Percentiles rank a stretch among this genome's conserved stretches.
Conservation (phyloP, 805 yeast genomes). For the Teunomyces barrocoloradensis region DNA sequence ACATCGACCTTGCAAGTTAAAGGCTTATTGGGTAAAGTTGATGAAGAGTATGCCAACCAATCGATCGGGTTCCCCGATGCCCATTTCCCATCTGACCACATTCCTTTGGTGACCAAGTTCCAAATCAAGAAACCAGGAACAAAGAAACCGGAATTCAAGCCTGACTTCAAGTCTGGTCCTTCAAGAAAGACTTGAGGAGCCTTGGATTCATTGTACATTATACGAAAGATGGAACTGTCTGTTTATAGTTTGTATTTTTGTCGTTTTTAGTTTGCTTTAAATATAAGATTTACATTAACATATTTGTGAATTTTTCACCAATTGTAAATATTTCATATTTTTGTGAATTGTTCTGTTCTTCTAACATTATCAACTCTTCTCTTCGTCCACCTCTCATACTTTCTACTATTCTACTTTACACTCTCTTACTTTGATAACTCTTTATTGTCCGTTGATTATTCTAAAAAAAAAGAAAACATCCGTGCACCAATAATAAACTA, state of each 20-base stretch:
- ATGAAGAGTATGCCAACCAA: constrained; percentile 68
- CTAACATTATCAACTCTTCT: no score
- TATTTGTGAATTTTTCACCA: no score
- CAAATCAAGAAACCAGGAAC: constrained; percentile 55
- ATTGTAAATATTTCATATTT: no score
- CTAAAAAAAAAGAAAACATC: no score
- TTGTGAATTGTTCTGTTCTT: no score
- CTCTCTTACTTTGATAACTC: no score
- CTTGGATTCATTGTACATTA: constrained; percentile 1
- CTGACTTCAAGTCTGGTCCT: constrained; percentile 41
- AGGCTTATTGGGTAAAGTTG: constrained; percentile 84
- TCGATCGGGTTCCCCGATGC: constrained; percentile 93
- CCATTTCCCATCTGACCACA: constrained; percentile 91
- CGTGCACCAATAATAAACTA: not conserved
- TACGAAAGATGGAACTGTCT: constrained; percentile 1
- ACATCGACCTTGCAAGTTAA: constrained; percentile 76
- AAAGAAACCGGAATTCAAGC: constrained; percentile 43
- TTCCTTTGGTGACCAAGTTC: constrained; percentile 79
- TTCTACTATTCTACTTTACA: no score
- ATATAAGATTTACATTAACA: not conserved
- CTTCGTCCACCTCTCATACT: no score
- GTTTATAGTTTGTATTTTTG: constrained; percentile 4
- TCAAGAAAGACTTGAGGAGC: constrained; percentile 34
- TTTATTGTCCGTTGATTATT: no score
- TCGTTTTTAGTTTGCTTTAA: not conserved